Base-by-base conservation (phyloP, 768 basidiomycete species). In the Lactarius hatsudake region DNA sequence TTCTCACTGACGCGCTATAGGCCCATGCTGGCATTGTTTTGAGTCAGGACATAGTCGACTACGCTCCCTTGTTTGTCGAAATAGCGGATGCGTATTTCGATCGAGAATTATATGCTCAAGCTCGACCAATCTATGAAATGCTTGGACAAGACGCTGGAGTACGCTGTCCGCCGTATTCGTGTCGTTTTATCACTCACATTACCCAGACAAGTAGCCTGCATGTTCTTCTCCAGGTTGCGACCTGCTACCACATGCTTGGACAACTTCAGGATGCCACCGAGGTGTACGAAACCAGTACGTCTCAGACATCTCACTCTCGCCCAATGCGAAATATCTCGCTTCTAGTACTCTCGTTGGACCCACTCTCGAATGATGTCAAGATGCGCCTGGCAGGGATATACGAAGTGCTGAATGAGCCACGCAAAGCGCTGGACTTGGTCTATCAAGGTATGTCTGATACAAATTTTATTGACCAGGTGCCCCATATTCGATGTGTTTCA, bases 361-460 rank as follows among this genome's bases (percentile, higher is more conserved):
- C 93, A 0, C 81, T 82, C 0, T 84, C 93, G 71, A 86, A 87
- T 72, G 91, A 95, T 34, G 89, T 88, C 32, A 94, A 94, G 76
- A 88, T 96, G 84, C 90, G 92, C 69, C 82, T 98, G 0, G 96
- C 96, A 0, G 92, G 92, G 69, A 86, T 95, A 17, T 93, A 94
- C 70, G 96, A 99, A 75, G 87, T 92, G 13, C 78, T 89, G 70
- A 87, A 90, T 54, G 86, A 94, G 69, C 87, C 90, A 1, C 81
- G 87, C 18, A 89, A 89, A 73, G 96, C 96, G 0, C 81, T 97
- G 0, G 87, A 91, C 8, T 78, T 97, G 0, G 90, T 96, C 17
- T 88, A 89, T 61, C 84, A 94, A 84, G 93, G 95, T 93, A 69
- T 5, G 77, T 34, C 36, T 61, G 30, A 15, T 20, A 9, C 2